Evolutionary conservation across 2,329 filamentous ascomycete genomes (phyloP).

Genomic region (Fusarium xyrophilum): DNA sequence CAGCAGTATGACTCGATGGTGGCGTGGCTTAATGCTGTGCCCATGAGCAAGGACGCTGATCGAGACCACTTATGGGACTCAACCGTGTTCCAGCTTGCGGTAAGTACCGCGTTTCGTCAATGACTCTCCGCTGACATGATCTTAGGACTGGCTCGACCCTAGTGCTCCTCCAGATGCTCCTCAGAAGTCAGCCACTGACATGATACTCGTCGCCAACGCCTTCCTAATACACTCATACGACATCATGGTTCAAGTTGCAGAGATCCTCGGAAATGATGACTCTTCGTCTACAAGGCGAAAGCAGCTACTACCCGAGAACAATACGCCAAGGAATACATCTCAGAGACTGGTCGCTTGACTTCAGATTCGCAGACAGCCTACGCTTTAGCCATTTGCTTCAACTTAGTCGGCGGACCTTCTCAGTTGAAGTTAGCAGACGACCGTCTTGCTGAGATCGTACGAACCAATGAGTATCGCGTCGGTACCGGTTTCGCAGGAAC

Average conservation of each 20-base stretch:
- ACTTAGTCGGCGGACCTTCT: rapidly evolving
- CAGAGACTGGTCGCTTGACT: constrained; percentile 2
- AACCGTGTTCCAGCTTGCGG: neutral
- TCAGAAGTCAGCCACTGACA: constrained; percentile 48
- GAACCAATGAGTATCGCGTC: neutral
- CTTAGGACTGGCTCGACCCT: constrained; percentile 55
- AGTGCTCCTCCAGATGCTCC: constrained; percentile 49
- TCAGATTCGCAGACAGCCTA: neutral
- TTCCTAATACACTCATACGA: constrained; percentile 53
- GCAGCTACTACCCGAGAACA: constrained; percentile 30
- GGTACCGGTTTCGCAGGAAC: neutral
- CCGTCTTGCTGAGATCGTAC: neutral
- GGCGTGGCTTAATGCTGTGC: neutral
- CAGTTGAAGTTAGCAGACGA: neutral
- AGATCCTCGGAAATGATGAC: constrained; percentile 39
- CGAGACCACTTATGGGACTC: neutral
- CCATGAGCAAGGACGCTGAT: neutral
- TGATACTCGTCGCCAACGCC: constrained; percentile 52
- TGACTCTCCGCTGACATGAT: neutral
- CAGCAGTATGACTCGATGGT: neutral
- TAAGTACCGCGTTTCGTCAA: constrained; percentile 6
- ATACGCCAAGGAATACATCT: constrained; percentile 39
- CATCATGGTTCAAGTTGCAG: constrained; percentile 46
- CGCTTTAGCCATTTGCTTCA: neutral
- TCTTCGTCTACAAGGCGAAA: constrained; percentile 6